Evolutionary conservation across 225 moss, liverwort and hornwort genomes (phyloP).

Genomic region (Bryum argenteum): DNA sequence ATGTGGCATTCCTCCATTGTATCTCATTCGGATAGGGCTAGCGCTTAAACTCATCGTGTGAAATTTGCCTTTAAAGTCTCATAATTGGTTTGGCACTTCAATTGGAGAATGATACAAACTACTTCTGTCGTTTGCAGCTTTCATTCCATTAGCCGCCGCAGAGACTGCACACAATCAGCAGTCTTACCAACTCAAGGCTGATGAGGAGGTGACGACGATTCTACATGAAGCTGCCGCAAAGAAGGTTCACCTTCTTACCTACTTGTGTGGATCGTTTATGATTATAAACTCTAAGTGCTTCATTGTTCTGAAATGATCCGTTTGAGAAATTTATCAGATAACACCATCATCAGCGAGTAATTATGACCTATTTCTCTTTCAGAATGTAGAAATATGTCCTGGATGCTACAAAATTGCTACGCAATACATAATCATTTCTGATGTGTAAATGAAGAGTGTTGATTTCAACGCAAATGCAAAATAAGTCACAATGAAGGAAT

Average conservation of each 20-base stretch:
- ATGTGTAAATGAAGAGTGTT: too few species aligned
- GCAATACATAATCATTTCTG: too few species aligned
- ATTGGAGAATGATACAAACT: conserved; percentile 4
- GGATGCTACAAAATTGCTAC: background rate
- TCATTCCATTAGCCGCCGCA: conserved; percentile 63
- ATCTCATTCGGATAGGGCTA: too few species aligned
- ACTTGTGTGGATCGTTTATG: background rate
- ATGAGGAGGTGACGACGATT: conserved; percentile 39
- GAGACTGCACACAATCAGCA: conserved; percentile 29
- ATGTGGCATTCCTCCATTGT: too few species aligned
- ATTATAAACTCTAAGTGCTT: too few species aligned
- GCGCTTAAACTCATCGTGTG: background rate
- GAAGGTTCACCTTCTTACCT: conserved; percentile 44
- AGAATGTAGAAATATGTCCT: background rate
- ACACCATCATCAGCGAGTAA: background rate
- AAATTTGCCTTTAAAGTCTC: background rate
- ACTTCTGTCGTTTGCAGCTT: conserved; percentile 43
- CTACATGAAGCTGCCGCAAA: conserved; percentile 46
- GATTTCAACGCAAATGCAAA: too few species aligned
- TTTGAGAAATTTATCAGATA: background rate
- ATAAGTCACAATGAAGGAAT: too few species aligned
- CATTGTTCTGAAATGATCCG: background rate
- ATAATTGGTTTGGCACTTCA: background rate
- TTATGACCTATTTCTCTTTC: background rate
- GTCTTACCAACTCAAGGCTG: conserved; percentile 42